Percentiles rank a stretch among this genome's conserved stretches.
phyloP scores from a whole-genome alignment of 441 rosid species.

The Erysimum cheiri region DNA sequence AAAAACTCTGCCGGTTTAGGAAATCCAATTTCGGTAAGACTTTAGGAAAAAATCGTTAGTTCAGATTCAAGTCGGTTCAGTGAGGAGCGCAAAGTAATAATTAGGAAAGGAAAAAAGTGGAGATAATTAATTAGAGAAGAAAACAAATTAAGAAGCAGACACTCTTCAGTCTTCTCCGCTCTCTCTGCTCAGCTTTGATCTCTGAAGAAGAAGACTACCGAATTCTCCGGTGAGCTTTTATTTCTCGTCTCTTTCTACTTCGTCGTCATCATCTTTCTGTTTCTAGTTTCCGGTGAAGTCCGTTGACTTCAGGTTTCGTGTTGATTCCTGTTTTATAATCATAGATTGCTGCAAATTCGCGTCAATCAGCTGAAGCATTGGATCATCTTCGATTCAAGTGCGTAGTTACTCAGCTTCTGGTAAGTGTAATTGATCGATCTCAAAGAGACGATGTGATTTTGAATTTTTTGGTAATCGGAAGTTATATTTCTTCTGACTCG shows the following conservation, averaged over 20 bases:
- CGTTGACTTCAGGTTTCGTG: conserved; percentile 34
- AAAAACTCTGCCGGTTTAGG: not conserved
- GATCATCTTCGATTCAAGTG: conserved; percentile 24
- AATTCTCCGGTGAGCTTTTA: conserved; percentile 13
- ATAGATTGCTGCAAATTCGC: conserved; percentile 25
- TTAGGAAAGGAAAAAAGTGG: conserved; percentile 15
- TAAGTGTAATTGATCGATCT: conserved; percentile 11
- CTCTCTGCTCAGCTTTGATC: conserved; percentile 23
- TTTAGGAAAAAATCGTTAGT: too few species aligned
- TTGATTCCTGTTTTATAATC: conserved; percentile 1
- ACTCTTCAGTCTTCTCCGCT: not conserved
- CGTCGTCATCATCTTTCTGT: conserved; percentile 2
- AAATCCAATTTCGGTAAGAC: too few species aligned
- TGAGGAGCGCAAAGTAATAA: not conserved
- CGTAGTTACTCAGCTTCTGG: conserved; percentile 24
- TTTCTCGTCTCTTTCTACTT: conserved; percentile 15
- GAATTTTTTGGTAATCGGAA: not conserved
- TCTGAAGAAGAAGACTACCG: conserved; percentile 1
- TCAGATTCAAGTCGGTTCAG: too few species aligned
- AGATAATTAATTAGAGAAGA: not conserved
- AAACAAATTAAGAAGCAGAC: conserved; percentile 1
- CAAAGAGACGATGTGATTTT: conserved; percentile 17
- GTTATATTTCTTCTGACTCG: not conserved
- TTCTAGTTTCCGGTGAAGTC: conserved; percentile 20
- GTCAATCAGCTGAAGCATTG: conserved; percentile 7